Percentiles rank a stretch among this genome's conserved stretches.
These are phyloP conservation scores for Parmelia sp. DNA, from an alignment of 495 filamentous ascomycete species.

Conservation along the genomic window DNA sequence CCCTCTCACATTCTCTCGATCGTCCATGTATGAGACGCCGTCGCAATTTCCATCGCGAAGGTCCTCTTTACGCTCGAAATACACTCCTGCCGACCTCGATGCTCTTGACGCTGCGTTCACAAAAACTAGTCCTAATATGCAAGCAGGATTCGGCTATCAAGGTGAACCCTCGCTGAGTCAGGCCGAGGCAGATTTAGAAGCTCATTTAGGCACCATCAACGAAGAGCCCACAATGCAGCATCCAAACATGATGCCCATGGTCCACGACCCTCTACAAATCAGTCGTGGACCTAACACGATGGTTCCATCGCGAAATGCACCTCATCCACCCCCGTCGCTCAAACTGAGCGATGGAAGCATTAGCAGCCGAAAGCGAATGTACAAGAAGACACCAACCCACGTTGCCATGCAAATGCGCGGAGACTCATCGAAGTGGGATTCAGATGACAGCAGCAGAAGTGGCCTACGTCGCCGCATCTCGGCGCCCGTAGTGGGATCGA, in stretches of 20 bases:
- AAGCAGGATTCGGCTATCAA: slow-evolving; percentile 13
- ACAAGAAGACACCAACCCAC: slow-evolving; percentile 25
- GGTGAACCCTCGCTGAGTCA: slow-evolving; percentile 24
- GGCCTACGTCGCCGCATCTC: slow-evolving; percentile 22
- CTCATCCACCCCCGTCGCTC: slow-evolving; percentile 21
- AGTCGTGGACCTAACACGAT: slow-evolving; percentile 27
- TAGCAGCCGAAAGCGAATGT: slow-evolving; percentile 19
- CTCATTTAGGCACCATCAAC: slow-evolving; percentile 29
- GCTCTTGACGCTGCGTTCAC: slow-evolving; percentile 31
- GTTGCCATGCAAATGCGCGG: slow-evolving; percentile 27
- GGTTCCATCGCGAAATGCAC: slow-evolving; percentile 28
- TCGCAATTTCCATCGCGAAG: slow-evolving; percentile 20
- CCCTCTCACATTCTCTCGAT: slow-evolving; percentile 24
- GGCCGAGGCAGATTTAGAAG: slow-evolving; percentile 30
- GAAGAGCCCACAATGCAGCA: slow-evolving; percentile 25
- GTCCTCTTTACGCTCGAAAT: slow-evolving; percentile 30
- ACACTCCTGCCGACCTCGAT: slow-evolving; percentile 32
- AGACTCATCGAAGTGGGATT: slow-evolving; percentile 6
- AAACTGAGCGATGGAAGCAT: slow-evolving; percentile 22
- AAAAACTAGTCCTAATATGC: slow-evolving; percentile 26
- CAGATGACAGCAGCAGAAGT: slow-evolving; percentile 5
- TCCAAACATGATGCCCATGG: slow-evolving; percentile 14
- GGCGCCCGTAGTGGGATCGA: slow-evolving; percentile 19
- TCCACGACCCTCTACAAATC: slow-evolving; percentile 27
- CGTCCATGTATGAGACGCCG: slow-evolving; percentile 17